phyloP scores from a whole-genome alignment of 345 rosid genomes.

The Carallia pectinifolia region DNA sequence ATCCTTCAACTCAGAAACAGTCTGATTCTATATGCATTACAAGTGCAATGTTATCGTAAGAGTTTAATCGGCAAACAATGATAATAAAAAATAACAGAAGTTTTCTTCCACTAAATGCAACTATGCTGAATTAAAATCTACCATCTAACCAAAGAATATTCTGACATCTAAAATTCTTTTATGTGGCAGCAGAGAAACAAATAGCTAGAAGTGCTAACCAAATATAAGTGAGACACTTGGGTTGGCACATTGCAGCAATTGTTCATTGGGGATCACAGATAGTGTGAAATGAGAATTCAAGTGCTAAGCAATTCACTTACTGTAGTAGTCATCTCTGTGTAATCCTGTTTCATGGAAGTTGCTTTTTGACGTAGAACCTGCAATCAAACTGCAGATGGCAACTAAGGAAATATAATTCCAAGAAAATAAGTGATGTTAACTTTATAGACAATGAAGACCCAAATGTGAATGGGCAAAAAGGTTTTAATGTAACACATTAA shows the following conservation, averaged over 20 bases:
- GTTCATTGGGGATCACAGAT: slow-evolving; percentile 1
- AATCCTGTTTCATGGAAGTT: slow-evolving; percentile 96
- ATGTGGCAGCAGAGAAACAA: slow-evolving; percentile 2
- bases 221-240: background rate
- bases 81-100: background rate
- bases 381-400: slow-evolving; percentile 54
- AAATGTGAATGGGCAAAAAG: too few species aligned
- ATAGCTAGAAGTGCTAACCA: background rate
- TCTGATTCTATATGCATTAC: slow-evolving; percentile 61
- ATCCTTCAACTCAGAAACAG: slow-evolving; percentile 92
- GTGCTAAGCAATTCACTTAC: slow-evolving; percentile 46
- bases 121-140: slow-evolving; percentile 1
- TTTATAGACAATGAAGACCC: background rate
- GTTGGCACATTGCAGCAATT: background rate
- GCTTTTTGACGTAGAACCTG: slow-evolving; percentile 96
- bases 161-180: slow-evolving; percentile 6
- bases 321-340: slow-evolving; percentile 74
- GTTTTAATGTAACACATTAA: background rate
- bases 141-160: slow-evolving; percentile 4
- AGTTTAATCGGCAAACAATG: background rate
- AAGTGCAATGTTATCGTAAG: background rate
- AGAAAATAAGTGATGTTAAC: background rate
- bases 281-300: background rate
- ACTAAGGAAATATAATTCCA: slow-evolving; percentile 40
- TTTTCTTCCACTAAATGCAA: slow-evolving; percentile 1